Evolutionary conservation across 2,329 filamentous ascomycete genomes (phyloP), one percentile per base, ranked within the genome.

Genomic region (Lojkania enalia): DNA sequence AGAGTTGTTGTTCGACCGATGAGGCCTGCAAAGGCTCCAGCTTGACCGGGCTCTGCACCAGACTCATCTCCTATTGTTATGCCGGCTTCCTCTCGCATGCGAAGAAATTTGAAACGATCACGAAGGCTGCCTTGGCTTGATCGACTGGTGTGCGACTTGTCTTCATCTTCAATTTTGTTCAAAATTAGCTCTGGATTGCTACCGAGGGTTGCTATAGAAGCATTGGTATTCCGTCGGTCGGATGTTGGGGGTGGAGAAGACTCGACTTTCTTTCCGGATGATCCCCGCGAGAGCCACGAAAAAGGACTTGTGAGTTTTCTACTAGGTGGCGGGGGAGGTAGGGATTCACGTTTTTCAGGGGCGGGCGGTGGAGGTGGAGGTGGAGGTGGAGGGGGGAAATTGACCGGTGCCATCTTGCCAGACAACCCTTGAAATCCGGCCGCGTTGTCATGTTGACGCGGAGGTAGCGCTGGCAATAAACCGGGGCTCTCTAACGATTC

Each of bases 101-200:
- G 61, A 44, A 76, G 50, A 29, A 69, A 64, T 46, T 73, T 72
- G 61, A 77, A 77, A 31, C 74, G 71, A 51, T 75, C 73, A 35
- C 72, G 69, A 36, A 77, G 59, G 43, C 69, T 76, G 19, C 64
- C 62, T 32, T 67, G 70, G 54, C 67, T 72, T 51, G 58, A 58
- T 20, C 67, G 57, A 35, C 68, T 65, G 35, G 49, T 62, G 14
- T 55, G 46, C 20, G 49, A 44, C 39, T 59, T 45, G 20, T 49
- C 57, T 35, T 68, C 71, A 61, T 92, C 87, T 27, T 90, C 87
- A n/a, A 90, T 77, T 61, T 82, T 84, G 71, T 83, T 83, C 48
- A 90, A 72, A 77, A 86, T 87, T 74, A 90, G 82, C 63, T 95
- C 90, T 2, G 88, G 82, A 57, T 91, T 92, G 69, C 89, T 95